Conservation (phyloP, 164 flowering plant genomes). For the Nymphaea colorata region DNA sequence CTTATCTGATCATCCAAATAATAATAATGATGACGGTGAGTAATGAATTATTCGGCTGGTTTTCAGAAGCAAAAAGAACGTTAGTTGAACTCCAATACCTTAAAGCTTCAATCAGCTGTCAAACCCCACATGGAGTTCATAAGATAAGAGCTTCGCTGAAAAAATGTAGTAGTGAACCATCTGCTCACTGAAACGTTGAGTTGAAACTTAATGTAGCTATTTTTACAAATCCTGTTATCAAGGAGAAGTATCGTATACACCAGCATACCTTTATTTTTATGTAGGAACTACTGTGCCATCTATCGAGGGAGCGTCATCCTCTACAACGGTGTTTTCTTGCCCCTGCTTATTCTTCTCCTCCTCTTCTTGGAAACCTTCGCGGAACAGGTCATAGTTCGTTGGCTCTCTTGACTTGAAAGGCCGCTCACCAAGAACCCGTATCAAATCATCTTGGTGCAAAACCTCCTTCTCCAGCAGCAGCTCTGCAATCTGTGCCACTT, state of each 20-base stretch:
- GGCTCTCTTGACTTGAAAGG: conserved; percentile 62
- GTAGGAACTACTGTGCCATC: conserved; percentile 44
- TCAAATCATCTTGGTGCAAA: conserved; percentile 79
- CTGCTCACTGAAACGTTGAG: background rate
- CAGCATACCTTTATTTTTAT: conserved; percentile 10
- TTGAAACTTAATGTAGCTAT: background rate
- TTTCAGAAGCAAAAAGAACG: too few relatives aligned
- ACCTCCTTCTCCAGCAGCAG: conserved; percentile 83
- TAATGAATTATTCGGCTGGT: too few relatives aligned
- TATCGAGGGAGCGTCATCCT: conserved; percentile 36
- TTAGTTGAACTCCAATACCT: background rate
- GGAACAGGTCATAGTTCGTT: conserved; percentile 70
- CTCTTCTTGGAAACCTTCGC: conserved; percentile 56
- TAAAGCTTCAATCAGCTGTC: background rate
- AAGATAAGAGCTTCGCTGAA: background rate
- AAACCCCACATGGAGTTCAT: background rate
- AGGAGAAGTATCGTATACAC: conserved; percentile 19
- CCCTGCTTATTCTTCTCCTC: conserved; percentile 20
- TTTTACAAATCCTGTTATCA: too few relatives aligned
- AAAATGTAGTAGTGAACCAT: background rate
- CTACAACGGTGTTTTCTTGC: conserved; percentile 14
- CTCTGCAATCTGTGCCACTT: conserved; percentile 79
- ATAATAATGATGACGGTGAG: too few relatives aligned
- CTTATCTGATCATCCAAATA: too few relatives aligned
- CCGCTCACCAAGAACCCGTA: conserved; percentile 64